Evolutionary conservation across 2,329 filamentous ascomycete species (phyloP), one percentile per base, ranked within the genome.

Genomic region (Mycosphaerella sp.): DNA sequence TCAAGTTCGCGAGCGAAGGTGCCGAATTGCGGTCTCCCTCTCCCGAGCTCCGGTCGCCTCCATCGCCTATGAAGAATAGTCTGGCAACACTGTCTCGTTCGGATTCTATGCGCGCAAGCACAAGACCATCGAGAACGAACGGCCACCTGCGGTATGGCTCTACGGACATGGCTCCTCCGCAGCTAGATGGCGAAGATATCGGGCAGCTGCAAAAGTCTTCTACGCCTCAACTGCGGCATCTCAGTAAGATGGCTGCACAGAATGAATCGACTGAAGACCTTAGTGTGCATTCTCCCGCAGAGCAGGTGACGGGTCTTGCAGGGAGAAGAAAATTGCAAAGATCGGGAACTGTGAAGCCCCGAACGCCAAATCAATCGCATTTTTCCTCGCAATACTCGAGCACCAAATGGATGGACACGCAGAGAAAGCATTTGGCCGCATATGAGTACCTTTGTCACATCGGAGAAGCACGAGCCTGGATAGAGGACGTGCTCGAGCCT

Each of bases 361-460:
- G 80, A 79, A 56, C 81, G 78, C 59, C 72, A 72, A 14, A 56
- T 34, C 54, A 64, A 43, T 62, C 59, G 8, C 44, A 58, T 36
- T 68, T 68, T 50, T 59, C 60, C 21, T 68, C 62, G 17, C 65
- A 62, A 55, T 68, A 59, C 47, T 59, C 61, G 93, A 89, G 85
- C 82, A 87, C 57, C 84, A 95, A 91, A 67, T 98, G 93, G 93
- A 98, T 98, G 91, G 93, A 98, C 69, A 93, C 95, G 67, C 91
- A 98, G 67, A 82, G 93, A 21, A 91, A 97, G 68, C 97, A 96
- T 64, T 73, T 98, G 47, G 88, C 95, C 69, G 93, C 93, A 6
- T 98, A 98, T 66, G 93, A 98, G 69, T 98, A 98, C 67, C 84
- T 98, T 34, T 98, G 93, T 67, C 93, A 98, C 66, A 97, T 98